Conservation (phyloP, 2,329 filamentous ascomycete species). For the Annulohypoxylon truncatum region DNA sequence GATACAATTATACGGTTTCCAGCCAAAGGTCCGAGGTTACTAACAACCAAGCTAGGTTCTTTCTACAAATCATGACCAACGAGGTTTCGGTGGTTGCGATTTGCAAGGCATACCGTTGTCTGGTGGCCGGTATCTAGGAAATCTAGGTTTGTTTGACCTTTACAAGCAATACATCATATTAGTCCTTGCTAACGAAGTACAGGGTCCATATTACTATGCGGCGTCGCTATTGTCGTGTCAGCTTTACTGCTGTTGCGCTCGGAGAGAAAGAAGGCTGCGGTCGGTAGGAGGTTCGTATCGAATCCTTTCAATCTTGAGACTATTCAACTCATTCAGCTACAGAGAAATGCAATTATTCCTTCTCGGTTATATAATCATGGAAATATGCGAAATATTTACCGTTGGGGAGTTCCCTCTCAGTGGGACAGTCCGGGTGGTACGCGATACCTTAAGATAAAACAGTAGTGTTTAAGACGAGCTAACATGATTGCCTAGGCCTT, state of each 20-base stretch:
- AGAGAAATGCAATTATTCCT: constrained; percentile 99
- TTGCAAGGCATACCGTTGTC: constrained; percentile 80
- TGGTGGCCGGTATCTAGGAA: constrained; percentile 75
- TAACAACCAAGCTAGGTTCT: constrained; percentile 67
- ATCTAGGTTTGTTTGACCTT: constrained; percentile 73
- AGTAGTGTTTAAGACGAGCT: constrained; percentile 19
- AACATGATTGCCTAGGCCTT: constrained; percentile 71
- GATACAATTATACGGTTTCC: constrained; percentile 11
- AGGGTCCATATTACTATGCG: constrained; percentile 90
- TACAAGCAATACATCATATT: not conserved
- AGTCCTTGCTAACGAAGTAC: constrained; percentile 40
- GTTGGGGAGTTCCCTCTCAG: constrained; percentile 87
- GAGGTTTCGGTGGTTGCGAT: constrained; percentile 75
- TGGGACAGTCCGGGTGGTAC: constrained; percentile 75
- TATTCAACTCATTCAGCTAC: constrained; percentile 43
- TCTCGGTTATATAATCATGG: constrained; percentile 83
- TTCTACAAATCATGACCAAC: constrained; percentile 67
- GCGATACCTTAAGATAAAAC: constrained; percentile 49
- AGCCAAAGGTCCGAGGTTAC: constrained; percentile 12
- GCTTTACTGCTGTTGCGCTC: constrained; percentile 80
- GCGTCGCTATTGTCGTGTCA: constrained; percentile 77
- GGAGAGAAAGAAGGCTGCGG: constrained; percentile 90
- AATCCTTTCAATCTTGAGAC: not conserved
- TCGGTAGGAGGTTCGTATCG: constrained; percentile 81
- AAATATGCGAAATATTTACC: constrained; percentile 96